Conservation (phyloP, 768 basidiomycete species). For the Crassisporium funariophilum region DNA sequence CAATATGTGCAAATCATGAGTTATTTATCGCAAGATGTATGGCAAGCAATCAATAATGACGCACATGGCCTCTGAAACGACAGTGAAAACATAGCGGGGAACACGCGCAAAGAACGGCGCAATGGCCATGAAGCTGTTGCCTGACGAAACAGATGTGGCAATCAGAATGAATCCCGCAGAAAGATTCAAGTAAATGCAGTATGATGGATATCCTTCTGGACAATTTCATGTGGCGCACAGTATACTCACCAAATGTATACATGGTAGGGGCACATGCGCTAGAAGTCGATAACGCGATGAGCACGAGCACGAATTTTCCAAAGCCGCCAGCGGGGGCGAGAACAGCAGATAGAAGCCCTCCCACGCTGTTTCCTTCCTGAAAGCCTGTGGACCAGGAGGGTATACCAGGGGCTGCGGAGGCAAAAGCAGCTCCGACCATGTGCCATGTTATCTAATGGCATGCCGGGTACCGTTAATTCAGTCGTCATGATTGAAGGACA, state of each 20-base stretch:
- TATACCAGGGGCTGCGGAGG: slow-evolving; percentile 54
- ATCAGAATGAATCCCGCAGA: background rate
- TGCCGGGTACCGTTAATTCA: too few species aligned
- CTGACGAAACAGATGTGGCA: slow-evolving; percentile 18
- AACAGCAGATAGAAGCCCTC: slow-evolving; percentile 65
- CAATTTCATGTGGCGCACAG: background rate
- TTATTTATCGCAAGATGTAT: background rate
- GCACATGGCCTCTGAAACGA: slow-evolving; percentile 68
- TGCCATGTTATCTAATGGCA: slow-evolving; percentile 43
- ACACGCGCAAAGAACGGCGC: slow-evolving; percentile 54
- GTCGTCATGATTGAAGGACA: slow-evolving; percentile 17
- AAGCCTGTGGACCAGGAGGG: slow-evolving; percentile 61
- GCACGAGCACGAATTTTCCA: slow-evolving; percentile 69
- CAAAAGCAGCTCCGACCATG: slow-evolving; percentile 71
- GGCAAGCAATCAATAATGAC: slow-evolving; percentile 22
- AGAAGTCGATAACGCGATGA: slow-evolving; percentile 75
- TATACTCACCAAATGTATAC: slow-evolving; percentile 67
- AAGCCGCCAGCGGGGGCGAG: slow-evolving; percentile 63
- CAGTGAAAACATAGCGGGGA: slow-evolving; percentile 69
- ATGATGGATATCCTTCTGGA: background rate
- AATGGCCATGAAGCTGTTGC: slow-evolving; percentile 66
- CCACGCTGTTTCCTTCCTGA: slow-evolving; percentile 52
- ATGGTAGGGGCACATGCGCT: slow-evolving; percentile 77
- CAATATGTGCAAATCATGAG: background rate
- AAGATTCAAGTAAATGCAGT: background rate